A percentile compares a stretch with the other conserved stretches of the same genome.
phyloP scores from a whole-genome alignment of 768 basidiomycete genomes.

The Saitozyma sp. region DNA sequence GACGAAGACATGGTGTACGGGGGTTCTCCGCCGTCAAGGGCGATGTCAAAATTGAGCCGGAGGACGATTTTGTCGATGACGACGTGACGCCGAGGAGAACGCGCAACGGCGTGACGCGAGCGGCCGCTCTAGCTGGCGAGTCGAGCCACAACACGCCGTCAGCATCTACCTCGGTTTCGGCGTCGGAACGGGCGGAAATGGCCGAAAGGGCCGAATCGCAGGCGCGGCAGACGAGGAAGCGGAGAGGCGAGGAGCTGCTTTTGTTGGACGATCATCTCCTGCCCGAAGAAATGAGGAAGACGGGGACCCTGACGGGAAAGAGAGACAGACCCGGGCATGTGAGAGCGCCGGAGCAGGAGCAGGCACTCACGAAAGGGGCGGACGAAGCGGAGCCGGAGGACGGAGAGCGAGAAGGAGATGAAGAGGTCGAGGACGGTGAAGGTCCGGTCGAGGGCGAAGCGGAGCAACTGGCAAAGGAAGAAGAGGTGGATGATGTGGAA shows the following conservation, averaged over 20 bases:
- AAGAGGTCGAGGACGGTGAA: conserved; percentile 9
- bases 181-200: conserved; percentile 13
- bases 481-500: conserved; percentile 12
- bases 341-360: not conserved
- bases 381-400: conserved; percentile 5
- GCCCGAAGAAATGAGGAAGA: conserved; percentile 29
- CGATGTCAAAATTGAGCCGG: conserved; percentile 40
- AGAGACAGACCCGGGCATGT: conserved; percentile 1
- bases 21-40: conserved; percentile 15
- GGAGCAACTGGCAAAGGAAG: conserved; percentile 10
- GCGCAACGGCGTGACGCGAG: not conserved
- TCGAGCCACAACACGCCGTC: not conserved
- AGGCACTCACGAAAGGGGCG: not conserved
- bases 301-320: conserved; percentile 2
- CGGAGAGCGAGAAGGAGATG: conserved; percentile 10
- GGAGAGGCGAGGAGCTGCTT: conserved; percentile 40
- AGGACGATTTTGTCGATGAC: conserved; percentile 5
- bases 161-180: not conserved
- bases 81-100: conserved; percentile 4
- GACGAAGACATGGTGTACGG: conserved; percentile 24
- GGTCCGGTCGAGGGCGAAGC: conserved; percentile 6
- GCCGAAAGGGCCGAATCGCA: conserved; percentile 12
- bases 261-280: conserved; percentile 41
- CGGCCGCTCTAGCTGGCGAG: not conserved
- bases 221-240: conserved; percentile 18